Base-by-base conservation (phyloP, 352 stramenopile genomes). In the Phytophthora fragariae region DNA sequence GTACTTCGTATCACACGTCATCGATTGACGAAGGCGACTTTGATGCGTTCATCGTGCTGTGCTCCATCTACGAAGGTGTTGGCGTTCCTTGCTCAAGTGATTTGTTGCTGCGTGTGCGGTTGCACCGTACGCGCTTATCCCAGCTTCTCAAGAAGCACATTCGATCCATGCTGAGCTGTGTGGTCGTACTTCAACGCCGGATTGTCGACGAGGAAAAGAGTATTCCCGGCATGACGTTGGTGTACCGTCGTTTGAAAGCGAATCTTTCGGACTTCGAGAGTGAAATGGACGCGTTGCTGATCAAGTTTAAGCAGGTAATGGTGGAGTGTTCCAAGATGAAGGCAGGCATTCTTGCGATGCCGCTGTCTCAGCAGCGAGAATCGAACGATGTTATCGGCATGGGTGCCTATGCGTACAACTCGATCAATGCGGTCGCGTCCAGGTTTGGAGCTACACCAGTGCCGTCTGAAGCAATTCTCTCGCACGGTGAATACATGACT, bases 401-500 rank as follows among this genome's bases (percentile, higher is more conserved):
- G 47, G 87, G 87, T 8, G 84, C 85, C 57, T 86, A 88, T 61
- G 89, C 89, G 39, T 92, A 91, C 77, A 91, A 96, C 67, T 92
- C 86, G 55, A 92, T 96, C 65, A 93, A 93, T 54, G 84, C 82
- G n/a, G 71, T 96, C 10, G 73, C 84, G 15, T 90, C 88, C n/a
- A 89, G 78, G 14, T 83, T 96, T 58, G 88, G 88, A 33, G 81
- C 81, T 21, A 75, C 78, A 10, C 68, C 76, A 14, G 76, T 82
- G n/a, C 88, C 89, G 9, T 93, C 82, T 0, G 70, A 85, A 31
- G 89, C 89, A 21, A 92, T 96, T 60, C 79, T 93, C 12, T 89
- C 89, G 35, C 89, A 96, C 67, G 86, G 88, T 29, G 86, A 93
- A 62, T 96, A 95, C 79, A 96, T 96, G 89, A 90, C 88, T n/a